Conservation (phyloP, 2,329 filamentous ascomycete species). For the Truncatella angustata region DNA sequence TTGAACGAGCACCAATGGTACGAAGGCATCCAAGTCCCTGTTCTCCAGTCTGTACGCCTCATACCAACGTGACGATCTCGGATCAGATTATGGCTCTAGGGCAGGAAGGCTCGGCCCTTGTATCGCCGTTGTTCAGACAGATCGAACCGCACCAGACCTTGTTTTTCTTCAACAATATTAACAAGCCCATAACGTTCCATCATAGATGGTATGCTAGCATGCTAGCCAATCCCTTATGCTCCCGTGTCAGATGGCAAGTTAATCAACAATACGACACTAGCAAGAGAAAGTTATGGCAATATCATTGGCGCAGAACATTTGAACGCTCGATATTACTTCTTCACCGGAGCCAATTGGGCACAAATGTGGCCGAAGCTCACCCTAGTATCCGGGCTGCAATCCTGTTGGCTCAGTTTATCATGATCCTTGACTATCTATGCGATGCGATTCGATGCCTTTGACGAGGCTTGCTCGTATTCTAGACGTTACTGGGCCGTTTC, state of each 20-base stretch:
- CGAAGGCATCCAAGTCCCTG: too few species aligned
- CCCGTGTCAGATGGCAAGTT: too few species aligned
- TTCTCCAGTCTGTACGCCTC: too few species aligned
- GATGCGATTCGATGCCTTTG: conserved; percentile 6
- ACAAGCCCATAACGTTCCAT: conserved; percentile 16
- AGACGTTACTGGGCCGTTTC: not conserved
- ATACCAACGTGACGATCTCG: conserved; percentile 9
- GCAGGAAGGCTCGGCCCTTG: conserved; percentile 20
- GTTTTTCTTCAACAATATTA: not conserved
- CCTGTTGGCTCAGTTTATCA: conserved; percentile 41
- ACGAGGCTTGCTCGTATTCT: conserved; percentile 6
- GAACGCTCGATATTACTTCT: conserved; percentile 26
- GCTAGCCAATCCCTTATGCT: too few species aligned
- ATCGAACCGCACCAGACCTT: not conserved
- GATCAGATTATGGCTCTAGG: conserved; percentile 10
- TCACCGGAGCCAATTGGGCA: conserved; percentile 35
- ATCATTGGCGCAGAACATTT: conserved; percentile 36
- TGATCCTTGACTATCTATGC: conserved; percentile 24
- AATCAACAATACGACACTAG: conserved; percentile 28
- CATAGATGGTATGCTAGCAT: too few species aligned
- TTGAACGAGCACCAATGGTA: not conserved
- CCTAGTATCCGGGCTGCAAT: conserved; percentile 37
- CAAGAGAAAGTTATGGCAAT: conserved; percentile 17
- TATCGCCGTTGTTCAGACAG: conserved; percentile 21
- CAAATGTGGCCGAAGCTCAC: conserved; percentile 34